phyloP scores from a whole-genome alignment of 176 grass and related monocot species.

The Cocos nucifera region DNA sequence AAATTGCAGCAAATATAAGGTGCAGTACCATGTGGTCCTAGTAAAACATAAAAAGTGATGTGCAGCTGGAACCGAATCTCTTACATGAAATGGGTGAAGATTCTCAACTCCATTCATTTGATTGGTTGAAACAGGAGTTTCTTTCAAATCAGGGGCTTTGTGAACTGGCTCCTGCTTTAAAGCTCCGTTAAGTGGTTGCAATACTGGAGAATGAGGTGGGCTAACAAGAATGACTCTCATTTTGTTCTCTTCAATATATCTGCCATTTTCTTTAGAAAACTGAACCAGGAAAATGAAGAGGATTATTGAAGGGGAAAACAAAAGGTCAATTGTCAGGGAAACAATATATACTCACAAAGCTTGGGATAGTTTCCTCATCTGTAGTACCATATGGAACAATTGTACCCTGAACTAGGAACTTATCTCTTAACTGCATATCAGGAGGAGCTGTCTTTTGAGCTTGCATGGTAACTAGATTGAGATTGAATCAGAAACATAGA shows the following conservation, averaged over 20 bases:
- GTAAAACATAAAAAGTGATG: no score
- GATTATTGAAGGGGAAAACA: constrained; percentile 5
- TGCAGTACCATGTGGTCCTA: no score
- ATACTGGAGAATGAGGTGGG: constrained; percentile 32
- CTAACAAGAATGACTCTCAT: constrained; percentile 79
- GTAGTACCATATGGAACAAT: constrained; percentile 73
- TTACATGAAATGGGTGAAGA: constrained; percentile 77
- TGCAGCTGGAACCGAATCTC: constrained; percentile 7
- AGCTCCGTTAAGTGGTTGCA: constrained; percentile 33
- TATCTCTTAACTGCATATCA: constrained; percentile 99
- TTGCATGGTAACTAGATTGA: constrained; percentile 91
- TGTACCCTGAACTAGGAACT: constrained; percentile 90
- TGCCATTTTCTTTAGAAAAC: constrained; percentile 89
- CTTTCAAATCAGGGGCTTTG: constrained; percentile 29
- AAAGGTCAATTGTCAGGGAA: constrained; percentile 4
- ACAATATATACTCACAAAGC: constrained; percentile 62
- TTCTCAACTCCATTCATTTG: constrained; percentile 41
- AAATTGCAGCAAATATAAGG: no score
- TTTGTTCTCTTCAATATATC: constrained; percentile 94
- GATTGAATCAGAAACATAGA: constrained; percentile 3
- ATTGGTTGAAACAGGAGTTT: constrained; percentile 29
- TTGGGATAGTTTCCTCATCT: constrained; percentile 66
- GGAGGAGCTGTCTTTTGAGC: constrained; percentile 60
- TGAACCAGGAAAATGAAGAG: constrained; percentile 24
- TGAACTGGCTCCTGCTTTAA: constrained; percentile 19